These are phyloP conservation scores for Saccharomycopsis phalli DNA, from an alignment of 1,139 yeast genomes.

Conservation along the genomic window DNA sequence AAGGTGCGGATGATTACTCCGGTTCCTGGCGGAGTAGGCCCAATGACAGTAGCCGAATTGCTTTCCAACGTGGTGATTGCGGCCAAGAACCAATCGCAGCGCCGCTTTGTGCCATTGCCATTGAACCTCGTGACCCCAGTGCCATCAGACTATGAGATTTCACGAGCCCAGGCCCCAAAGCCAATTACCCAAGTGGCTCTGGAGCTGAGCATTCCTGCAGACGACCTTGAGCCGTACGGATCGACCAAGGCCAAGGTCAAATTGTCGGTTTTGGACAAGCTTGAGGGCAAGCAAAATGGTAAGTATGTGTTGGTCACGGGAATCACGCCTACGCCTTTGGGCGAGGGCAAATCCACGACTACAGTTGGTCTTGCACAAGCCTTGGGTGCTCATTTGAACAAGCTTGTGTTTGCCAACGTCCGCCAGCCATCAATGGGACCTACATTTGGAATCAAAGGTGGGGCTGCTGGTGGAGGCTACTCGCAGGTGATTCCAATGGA, in stretches of 20 bases:
- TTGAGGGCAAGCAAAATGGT: conserved; percentile 63
- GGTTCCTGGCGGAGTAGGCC: conserved; percentile 99
- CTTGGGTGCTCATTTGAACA: conserved; percentile 82
- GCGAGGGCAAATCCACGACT: conserved; percentile 97
- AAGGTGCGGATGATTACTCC: conserved; percentile 81
- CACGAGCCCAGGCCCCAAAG: conserved; percentile 84
- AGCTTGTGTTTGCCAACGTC: conserved; percentile 87
- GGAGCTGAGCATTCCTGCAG: conserved; percentile 75
- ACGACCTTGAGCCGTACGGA: conserved; percentile 88
- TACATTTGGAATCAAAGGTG: conserved; percentile 97
- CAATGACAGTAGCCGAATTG: conserved; percentile 97
- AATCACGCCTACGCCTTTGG: conserved; percentile 96
- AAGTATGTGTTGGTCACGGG: conserved; percentile 92
- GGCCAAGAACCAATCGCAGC: conserved; percentile 49
- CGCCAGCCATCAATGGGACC: conserved; percentile 99
- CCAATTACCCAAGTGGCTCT: conserved; percentile 70
- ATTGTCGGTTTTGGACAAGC: conserved; percentile 63
- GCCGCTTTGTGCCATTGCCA: conserved; percentile 43
- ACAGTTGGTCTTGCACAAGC: conserved; percentile 97
- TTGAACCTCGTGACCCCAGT: conserved; percentile 68
- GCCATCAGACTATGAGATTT: conserved; percentile 90
- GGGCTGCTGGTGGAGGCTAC: conserved; percentile 99
- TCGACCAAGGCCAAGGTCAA: conserved; percentile 83
- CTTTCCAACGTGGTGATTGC: conserved; percentile 80
- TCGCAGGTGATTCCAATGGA: conserved; percentile 99